Evolutionary conservation across 169 alveolate genomes (phyloP), one percentile per base, ranked within the genome.

Genomic region (Plasmodium inui): DNA sequence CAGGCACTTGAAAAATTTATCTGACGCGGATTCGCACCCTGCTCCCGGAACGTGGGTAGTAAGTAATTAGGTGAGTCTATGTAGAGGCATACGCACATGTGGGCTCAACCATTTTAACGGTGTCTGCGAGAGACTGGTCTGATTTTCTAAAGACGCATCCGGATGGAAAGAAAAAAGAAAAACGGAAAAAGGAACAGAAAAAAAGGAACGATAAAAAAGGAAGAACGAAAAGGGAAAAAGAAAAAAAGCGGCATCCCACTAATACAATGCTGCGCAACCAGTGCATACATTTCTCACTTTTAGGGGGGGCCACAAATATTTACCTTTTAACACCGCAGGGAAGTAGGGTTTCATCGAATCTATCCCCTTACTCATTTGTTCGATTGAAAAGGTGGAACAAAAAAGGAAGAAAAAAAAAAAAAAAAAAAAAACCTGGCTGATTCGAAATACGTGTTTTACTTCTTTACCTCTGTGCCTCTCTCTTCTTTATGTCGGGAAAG

Each of bases 291-390:
- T 17, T 57, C 10, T 57, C 73, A 57, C 73, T 57, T n/a, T 17
- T 57, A 4, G 73, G 32, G 19, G 10, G 32, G 4, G 32, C 30
- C 7, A 17, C 44, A 22, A 61, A 83, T 67, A 6, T 61, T 85
- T 50, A 85, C 93, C 93, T 10, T 74, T 41, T 71, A 85, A 8
- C 37, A 50, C 74, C 19, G 84, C 93, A 26, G 93, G 93, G 32
- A 85, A 85, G 55, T 72, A 85, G 14, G 93, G 93, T 30, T 85
- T 85, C 93, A 85, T 85, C 39, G 10, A 67, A n/a, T 85, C 84
- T 12, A 57, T 57, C n/a, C 4, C 70, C 37, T 84, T 85, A 17
- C 39, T 73, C 86, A 80, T 80, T 44, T 80, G 39, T 57, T 39
- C 67, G 46, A 67, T 19, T 61, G 41, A 28, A 37, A 34, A 30